Evolutionary conservation across 2,329 filamentous ascomycete genomes (phyloP), one percentile per base, ranked within the genome.

Genomic region (Colletotrichum sp.): DNA sequence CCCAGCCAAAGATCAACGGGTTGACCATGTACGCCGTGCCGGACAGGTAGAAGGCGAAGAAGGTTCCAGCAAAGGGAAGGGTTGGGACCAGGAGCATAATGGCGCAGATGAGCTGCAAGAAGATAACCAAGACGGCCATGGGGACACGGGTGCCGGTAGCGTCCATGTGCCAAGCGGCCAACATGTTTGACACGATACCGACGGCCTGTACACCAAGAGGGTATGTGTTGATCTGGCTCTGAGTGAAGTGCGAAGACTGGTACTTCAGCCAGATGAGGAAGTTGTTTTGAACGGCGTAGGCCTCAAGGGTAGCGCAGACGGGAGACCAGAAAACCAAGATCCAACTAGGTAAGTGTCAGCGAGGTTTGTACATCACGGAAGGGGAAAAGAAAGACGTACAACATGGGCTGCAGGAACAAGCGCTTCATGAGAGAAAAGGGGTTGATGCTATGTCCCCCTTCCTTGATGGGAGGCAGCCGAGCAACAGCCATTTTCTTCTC

Each of bases 21-120:
- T 86, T 84, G 26, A 86, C 84, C 52, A 85, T 82, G 63, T 86
- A 86, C 9, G 83, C 83, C 1, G 84, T 85, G 3, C 84, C 85
- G n/a, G 84, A 81, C 12, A 85, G 77, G 77, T 86, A 83, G 69
- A 83, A 83, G 1, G 82, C 83, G 65, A 82, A 81, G 59, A 76
- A 75, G 8, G 70, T 78, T 1, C 79, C 84, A 0, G 81, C 80
- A 12, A 79, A 81, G 0, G 84, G 76, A 0, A 84, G 75, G 8
- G 77, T 77, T 5, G 80, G 84, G 24, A 82, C 76, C 1, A 86
- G 80, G 2, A 86, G 80, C 26, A 86, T 80, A 6, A 82, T 77
- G 8, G 82, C 81, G 6, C 81, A 80, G 16, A 85, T 66, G 2
- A 86, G 78, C 68, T 86, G 84, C 15, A 86, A 70, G 8, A 76